These are phyloP conservation scores for Penicillium hordei DNA, from an alignment of 2,329 filamentous ascomycete genomes.

Conservation along the genomic window DNA sequence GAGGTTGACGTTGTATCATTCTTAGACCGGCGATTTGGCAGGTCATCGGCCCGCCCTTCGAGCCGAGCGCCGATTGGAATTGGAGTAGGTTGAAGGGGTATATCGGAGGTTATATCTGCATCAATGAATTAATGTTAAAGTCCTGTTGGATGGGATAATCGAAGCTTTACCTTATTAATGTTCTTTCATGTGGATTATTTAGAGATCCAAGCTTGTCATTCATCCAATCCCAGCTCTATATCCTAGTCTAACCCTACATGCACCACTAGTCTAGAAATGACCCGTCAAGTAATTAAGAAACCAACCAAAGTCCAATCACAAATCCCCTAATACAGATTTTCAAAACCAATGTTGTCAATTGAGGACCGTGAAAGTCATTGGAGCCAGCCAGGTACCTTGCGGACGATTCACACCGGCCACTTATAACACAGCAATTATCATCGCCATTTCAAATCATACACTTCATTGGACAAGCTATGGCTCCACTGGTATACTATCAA, in stretches of 20 bases:
- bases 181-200: too few relatives aligned
- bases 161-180: neutral
- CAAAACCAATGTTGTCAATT: conserved; percentile 3
- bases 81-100: neutral
- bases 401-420: conserved; percentile 14
- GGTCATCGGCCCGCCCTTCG: conserved; percentile 6
- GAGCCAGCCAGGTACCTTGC: conserved; percentile 23
- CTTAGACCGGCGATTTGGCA: neutral
- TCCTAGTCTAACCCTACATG: neutral
- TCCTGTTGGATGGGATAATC: too few relatives aligned
- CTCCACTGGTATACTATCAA: conserved; percentile 10
- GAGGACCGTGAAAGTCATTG: conserved; percentile 26
- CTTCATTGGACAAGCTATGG: conserved; percentile 9
- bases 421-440: conserved; percentile 21
- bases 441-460: neutral
- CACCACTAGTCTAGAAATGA: neutral
- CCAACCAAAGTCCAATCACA: neutral
- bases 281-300: neutral
- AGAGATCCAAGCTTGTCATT: neutral
- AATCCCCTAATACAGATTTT: conserved; percentile 7
- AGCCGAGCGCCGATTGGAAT: conserved; percentile 4
- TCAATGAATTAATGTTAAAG: neutral
- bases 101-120: neutral
- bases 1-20: neutral
- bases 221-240: neutral